Evolutionary conservation across 176 grass and related monocot species (phyloP), one percentile per base, ranked within the genome.

Genomic region (Stipa capillata): DNA sequence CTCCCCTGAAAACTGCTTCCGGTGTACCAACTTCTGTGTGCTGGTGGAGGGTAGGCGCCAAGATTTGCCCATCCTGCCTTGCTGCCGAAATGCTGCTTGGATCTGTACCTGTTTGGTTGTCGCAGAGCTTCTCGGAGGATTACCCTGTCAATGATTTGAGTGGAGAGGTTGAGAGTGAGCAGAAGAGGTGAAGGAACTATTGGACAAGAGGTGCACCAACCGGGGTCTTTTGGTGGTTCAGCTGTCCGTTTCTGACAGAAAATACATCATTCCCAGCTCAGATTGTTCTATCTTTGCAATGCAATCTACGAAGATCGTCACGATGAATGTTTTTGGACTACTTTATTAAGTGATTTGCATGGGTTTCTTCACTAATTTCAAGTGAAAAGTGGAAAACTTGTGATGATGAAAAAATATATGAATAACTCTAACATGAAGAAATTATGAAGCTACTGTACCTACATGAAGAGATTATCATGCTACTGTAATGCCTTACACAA

Each of bases 231-330:
- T 63, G 73, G 69, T 84, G 40, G 86, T 89, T 85, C 82, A 47
- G 70, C 61, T 64, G 82, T 89, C 87, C 20, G 3, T 85, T 60
- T 76, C 82, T 85, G 82, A 85, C 82, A 89, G 44, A 62, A 44
- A 44, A 17, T 10, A n/a, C 41, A 16, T 48, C 39, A 71, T 87
- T 76, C 85, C 72, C 60, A 76, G 65, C 54, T 24, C 53, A 34
- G 13, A 32, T 61, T 67, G 63, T 20, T n/a, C n/a, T 74, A 67
- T 16, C 39, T 10, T 73, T 25, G 23, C 13, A 51, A 50, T 2
- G 71, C 61, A 24, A 33, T 87, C 24, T 48, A 23, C 21, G 25
- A 25, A 69, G 70, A 81, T 76, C 10, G 25, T 4, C 16, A 24
- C 21, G 32, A 18, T 15, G 31, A 82, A 77, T 71, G 18, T 53